Percentiles rank a stretch among this genome's conserved stretches.
These are phyloP conservation scores for Lactifluus echinatus DNA, from an alignment of 768 basidiomycete genomes.

Conservation along the genomic window DNA sequence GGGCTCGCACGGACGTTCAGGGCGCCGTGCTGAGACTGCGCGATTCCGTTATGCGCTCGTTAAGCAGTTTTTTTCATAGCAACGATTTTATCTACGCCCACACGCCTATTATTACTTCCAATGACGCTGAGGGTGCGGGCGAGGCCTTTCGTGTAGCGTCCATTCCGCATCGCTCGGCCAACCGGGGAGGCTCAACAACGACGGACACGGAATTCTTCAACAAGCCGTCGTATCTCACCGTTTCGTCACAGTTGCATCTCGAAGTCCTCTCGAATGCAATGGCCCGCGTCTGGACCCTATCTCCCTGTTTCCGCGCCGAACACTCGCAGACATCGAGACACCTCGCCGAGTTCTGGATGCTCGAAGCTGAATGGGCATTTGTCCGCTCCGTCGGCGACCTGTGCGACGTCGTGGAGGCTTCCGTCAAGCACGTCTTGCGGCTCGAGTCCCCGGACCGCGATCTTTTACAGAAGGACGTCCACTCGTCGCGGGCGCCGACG, in stretches of 20 bases:
- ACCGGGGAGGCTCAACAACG: constrained; percentile 16
- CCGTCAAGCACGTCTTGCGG: constrained; percentile 36
- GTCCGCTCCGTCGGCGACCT: constrained; percentile 38
- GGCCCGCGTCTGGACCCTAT: constrained; percentile 82
- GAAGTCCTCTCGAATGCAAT: constrained; percentile 76
- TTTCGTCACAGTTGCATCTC: constrained; percentile 93
- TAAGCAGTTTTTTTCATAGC: constrained; percentile 68
- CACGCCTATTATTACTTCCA: constrained; percentile 82
- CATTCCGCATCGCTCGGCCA: constrained; percentile 23
- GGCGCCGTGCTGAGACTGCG: constrained; percentile 73
- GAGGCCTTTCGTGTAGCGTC: constrained; percentile 73
- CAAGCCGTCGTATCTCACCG: constrained; percentile 75
- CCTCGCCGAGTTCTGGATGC: constrained; percentile 98
- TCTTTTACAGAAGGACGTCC: constrained; percentile 35
- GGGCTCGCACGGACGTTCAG: constrained; percentile 64
- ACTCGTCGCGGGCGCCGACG: constrained; percentile 30
- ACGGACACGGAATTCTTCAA: constrained; percentile 55
- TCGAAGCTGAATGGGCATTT: constrained; percentile 89
- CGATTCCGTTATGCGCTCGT: constrained; percentile 42
- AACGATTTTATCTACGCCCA: constrained; percentile 73
- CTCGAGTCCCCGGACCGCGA: constrained; percentile 27
- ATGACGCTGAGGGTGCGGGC: constrained; percentile 94
- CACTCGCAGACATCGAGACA: constrained; percentile 83
- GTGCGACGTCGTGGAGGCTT: constrained; percentile 48
- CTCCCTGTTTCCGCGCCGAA: constrained; percentile 93